Percentiles rank a stretch among this genome's conserved stretches.
phyloP scores from a whole-genome alignment of 1,139 yeast species.

The Taphrina deformans region DNA sequence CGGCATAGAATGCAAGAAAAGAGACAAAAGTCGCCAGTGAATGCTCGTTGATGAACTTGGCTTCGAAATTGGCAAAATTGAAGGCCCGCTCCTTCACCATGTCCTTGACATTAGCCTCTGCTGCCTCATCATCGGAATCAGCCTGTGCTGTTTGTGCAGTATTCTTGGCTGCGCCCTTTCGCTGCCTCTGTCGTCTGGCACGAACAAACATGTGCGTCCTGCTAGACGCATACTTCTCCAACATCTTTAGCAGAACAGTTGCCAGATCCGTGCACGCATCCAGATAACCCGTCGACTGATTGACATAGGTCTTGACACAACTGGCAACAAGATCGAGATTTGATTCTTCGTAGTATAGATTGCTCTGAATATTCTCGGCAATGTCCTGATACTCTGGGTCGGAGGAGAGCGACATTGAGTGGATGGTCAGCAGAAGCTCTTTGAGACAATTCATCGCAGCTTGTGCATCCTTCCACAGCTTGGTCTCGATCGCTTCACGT shows the following conservation, averaged over 20 bases:
- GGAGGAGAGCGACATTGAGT: constrained; percentile 43
- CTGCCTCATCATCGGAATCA: constrained; percentile 50
- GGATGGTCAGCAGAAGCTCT: constrained; percentile 52
- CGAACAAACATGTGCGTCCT: constrained; percentile 46
- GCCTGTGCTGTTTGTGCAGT: neutral
- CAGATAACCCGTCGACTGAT: constrained; percentile 47
- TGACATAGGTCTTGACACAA: constrained; percentile 66
- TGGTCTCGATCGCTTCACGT: constrained; percentile 53
- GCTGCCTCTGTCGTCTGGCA: constrained; percentile 43
- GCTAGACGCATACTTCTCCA: constrained; percentile 66
- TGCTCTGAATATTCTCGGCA: constrained; percentile 55
- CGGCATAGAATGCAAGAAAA: constrained; percentile 58
- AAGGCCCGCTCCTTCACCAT: constrained; percentile 55
- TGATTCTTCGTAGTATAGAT: constrained; percentile 64
- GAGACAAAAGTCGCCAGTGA: constrained; percentile 56
- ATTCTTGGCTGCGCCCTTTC: neutral
- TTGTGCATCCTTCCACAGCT: constrained; percentile 60
- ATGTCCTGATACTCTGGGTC: constrained; percentile 51
- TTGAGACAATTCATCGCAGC: constrained; percentile 70
- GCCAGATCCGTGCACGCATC: constrained; percentile 65
- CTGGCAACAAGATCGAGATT: constrained; percentile 60
- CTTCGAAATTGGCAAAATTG: constrained; percentile 51
- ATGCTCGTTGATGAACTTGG: constrained; percentile 42
- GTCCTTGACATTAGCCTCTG: constrained; percentile 43
- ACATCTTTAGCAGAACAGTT: constrained; percentile 63